Conservation (phyloP, 2,329 filamentous ascomycete species). For the Scedosporium apiospermum region DNA sequence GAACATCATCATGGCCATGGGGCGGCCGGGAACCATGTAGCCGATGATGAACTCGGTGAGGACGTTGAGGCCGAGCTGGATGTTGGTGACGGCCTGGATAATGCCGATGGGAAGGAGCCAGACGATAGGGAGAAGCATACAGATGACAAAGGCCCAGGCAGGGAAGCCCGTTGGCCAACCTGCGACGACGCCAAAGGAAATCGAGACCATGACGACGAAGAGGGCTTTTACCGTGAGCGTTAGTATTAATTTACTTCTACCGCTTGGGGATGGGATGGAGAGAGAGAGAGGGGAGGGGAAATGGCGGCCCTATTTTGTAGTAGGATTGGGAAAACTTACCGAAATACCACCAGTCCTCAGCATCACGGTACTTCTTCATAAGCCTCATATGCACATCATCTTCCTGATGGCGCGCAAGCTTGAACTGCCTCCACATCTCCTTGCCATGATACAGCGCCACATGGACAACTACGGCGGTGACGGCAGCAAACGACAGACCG, state of each 20-base stretch:
- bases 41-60: constrained; percentile 65
- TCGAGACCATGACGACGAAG: constrained; percentile 41
- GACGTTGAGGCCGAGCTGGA: constrained; percentile 58
- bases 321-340: constrained; percentile 28
- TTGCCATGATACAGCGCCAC: constrained; percentile 45
- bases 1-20: constrained; percentile 69
- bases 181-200: constrained; percentile 44
- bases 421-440: constrained; percentile 46
- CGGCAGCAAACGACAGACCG: constrained; percentile 58
- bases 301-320: constrained; percentile 20
- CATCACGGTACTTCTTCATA: constrained; percentile 52
- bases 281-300: not conserved
- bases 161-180: constrained; percentile 48
- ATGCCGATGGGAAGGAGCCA: constrained; percentile 54
- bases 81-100: constrained; percentile 52
- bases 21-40: constrained; percentile 62
- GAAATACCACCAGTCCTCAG: constrained; percentile 51
- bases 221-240: constrained; percentile 21
- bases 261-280: not conserved
- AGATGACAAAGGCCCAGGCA: constrained; percentile 48
- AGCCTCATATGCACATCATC: constrained; percentile 50
- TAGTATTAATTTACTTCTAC: not conserved
- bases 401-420: constrained; percentile 44
- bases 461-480: constrained; percentile 50
- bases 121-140: constrained; percentile 45